phyloP scores from a whole-genome alignment of 768 basidiomycete genomes.

The Porphyrellus cyaneotinctus region DNA sequence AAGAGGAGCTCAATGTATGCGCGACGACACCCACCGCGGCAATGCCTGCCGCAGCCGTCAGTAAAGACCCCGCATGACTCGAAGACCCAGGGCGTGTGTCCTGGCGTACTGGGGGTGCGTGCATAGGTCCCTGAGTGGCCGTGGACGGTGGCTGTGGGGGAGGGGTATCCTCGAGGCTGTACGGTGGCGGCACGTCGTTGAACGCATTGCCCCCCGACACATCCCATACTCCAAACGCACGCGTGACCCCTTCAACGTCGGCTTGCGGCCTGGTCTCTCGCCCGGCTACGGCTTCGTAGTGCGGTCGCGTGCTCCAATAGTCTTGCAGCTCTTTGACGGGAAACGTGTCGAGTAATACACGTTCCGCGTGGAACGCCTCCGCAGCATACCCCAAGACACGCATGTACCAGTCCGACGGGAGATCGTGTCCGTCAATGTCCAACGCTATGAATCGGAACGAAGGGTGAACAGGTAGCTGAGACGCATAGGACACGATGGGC shows the following conservation, averaged over 20 bases:
- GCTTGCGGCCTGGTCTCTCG: constrained; percentile 2
- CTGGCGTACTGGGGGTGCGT: background rate
- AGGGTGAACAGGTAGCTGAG: constrained; percentile 57
- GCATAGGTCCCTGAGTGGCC: background rate
- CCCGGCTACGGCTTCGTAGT: constrained; percentile 36
- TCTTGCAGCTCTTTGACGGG: constrained; percentile 70
- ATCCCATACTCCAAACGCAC: constrained; percentile 45
- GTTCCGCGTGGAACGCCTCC: constrained; percentile 62
- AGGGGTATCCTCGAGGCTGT: constrained; percentile 45
- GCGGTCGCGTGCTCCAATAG: constrained; percentile 66
- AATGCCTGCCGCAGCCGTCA: background rate
- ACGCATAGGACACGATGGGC: constrained; percentile 60
- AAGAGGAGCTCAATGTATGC: background rate
- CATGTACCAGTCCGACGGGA: constrained; percentile 87
- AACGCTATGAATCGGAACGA: constrained; percentile 62
- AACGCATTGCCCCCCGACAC: constrained; percentile 19
- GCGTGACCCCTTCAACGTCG: constrained; percentile 24
- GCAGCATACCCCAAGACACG: constrained; percentile 70
- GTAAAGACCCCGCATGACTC: background rate
- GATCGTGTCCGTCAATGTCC: constrained; percentile 72
- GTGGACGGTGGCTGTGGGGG: background rate
- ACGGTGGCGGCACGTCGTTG: constrained; percentile 64
- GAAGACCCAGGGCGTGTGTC: constrained; percentile 8
- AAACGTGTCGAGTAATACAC: constrained; percentile 58
- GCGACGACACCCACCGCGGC: background rate